Percentiles rank a stretch among this genome's conserved stretches.
Conservation (phyloP, 352 stramenopile species). For the Phytophthora sp. region DNA sequence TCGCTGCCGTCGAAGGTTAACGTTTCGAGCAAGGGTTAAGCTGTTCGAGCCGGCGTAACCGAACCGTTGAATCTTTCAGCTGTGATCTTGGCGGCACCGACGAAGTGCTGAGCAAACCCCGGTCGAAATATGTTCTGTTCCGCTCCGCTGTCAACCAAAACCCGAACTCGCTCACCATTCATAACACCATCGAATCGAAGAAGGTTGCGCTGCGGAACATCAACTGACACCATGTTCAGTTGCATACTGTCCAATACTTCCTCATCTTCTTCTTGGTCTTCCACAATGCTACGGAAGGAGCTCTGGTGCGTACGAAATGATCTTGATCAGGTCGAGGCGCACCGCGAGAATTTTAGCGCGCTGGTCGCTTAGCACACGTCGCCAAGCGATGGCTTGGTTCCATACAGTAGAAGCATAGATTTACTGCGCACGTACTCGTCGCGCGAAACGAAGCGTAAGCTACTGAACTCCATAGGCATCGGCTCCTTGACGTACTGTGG, state of each 20-base stretch:
- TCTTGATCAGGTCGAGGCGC: not conserved
- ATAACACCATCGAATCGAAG: conserved; percentile 5
- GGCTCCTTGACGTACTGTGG: not conserved
- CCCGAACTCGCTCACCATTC: not conserved
- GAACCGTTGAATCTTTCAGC: conserved; percentile 4
- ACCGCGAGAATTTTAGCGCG: not conserved
- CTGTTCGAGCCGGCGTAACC: not conserved
- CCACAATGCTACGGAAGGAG: not conserved
- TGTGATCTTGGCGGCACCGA: not conserved
- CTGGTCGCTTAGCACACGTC: not conserved
- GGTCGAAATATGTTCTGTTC: conserved; percentile 3
- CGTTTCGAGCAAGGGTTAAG: not conserved
- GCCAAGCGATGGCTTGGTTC: not conserved
- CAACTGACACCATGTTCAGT: not conserved
- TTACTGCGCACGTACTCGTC: not conserved
- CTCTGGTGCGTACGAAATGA: conserved; percentile 5
- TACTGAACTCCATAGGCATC: conserved; percentile 3
- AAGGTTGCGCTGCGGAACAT: not conserved
- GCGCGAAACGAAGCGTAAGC: not conserved
- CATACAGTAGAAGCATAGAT: conserved; percentile 12
- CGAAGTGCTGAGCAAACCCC: not conserved
- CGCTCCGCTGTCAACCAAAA: conserved; percentile 15
- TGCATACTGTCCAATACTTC: not conserved
- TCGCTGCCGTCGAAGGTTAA: not conserved
- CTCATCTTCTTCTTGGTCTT: not conserved